Evolutionary conservation across 495 filamentous ascomycete species (phyloP), one percentile per base, ranked within the genome.

Genomic region (Hypoxylon perforatum): DNA sequence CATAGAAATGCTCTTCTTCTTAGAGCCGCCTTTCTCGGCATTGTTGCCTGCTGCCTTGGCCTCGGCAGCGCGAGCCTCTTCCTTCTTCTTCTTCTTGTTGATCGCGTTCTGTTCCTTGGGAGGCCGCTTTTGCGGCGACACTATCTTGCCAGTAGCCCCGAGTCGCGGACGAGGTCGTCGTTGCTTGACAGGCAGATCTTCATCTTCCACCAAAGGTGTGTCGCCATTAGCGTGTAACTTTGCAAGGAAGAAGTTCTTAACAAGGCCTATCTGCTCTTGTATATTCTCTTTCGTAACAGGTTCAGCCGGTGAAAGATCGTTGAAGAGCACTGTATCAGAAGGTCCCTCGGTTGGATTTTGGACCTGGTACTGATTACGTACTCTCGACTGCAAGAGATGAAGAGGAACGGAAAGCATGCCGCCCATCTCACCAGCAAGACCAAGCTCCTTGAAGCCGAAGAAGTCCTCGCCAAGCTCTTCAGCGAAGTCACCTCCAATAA

Each of bases 401-500:
- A 99, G 83, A 17, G 95, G 95, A 30, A 99, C 95, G 35, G 91
- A 94, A 44, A 97, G 84, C 45, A 90, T 89, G 17, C 91, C 87
- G 12, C 93, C 92, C 72, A 97, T 88, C 72, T 99, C 95, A 58
- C 86, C 88, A 70, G 96, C 94, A 25, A 99, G 83, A 15, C 95
- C 95, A 33, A 98, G 84, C 65, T 96, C 94, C 75, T 94, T 94
- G 85, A 99, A 97, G 9, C 95, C 95, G 67, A 99, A 98, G 85
- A 97, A 99, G 79, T 99, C 95, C 77, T 97, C 95, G 60, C 92
- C 94, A 28, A 98, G 90, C 69, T 98, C 95, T 78, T 97, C 95
- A 1, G 95, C 95, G 74, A 97, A 99, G 73, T 98, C 94, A 50
- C 95, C 95, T 36, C 91, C 91, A 51, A 97, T 87, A 69, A 99